Percentiles rank a stretch among this genome's conserved stretches.
These are phyloP conservation scores for Plasmodium billcollinsi DNA, from an alignment of 169 alveolate genomes.

Conservation along the genomic window DNA sequence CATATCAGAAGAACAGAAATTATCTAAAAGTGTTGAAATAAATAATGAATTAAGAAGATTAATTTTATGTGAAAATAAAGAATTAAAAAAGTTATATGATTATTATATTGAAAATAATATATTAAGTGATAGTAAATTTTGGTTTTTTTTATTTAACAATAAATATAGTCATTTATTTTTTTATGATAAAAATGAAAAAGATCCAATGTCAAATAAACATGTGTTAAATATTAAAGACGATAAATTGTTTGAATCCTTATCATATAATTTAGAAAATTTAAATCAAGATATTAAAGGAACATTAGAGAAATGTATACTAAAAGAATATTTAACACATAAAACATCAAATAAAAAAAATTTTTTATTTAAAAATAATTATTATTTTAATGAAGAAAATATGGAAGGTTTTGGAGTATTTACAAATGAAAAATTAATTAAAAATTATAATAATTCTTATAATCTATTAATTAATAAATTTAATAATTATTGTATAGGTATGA, in stretches of 20 bases:
- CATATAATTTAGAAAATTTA: slow-evolving; percentile 54
- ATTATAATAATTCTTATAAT: slow-evolving; percentile 32
- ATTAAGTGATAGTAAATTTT: slow-evolving; percentile 48
- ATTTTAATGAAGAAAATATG: slow-evolving; percentile 59
- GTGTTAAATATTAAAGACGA: slow-evolving; percentile 32
- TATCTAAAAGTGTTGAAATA: slow-evolving; percentile 49
- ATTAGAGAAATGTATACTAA: slow-evolving; percentile 61
- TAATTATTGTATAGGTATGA: slow-evolving; percentile 56
- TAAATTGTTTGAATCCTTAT: slow-evolving; percentile 21
- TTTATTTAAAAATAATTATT: slow-evolving; percentile 63
- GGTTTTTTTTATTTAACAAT: slow-evolving; percentile 68
- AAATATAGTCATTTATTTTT: slow-evolving; percentile 71
- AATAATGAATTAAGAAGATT: slow-evolving; percentile 52
- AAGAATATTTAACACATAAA: slow-evolving; percentile 55
- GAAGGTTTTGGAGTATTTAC: slow-evolving; percentile 71
- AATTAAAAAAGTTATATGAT: slow-evolving; percentile 59
- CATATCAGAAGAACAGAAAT: slow-evolving; percentile 65
- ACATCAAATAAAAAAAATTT: slow-evolving; percentile 32
- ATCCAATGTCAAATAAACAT: slow-evolving; percentile 36
- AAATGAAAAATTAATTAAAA: slow-evolving; percentile 33
- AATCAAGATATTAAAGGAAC: slow-evolving; percentile 74
- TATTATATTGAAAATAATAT: slow-evolving; percentile 65
- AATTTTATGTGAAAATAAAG: slow-evolving; percentile 45
- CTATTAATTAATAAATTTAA: slow-evolving; percentile 65
- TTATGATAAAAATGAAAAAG: slow-evolving; percentile 72